Conservation (phyloP, 2,329 filamentous ascomycete species). For the Emericellopsis cladophorae region DNA sequence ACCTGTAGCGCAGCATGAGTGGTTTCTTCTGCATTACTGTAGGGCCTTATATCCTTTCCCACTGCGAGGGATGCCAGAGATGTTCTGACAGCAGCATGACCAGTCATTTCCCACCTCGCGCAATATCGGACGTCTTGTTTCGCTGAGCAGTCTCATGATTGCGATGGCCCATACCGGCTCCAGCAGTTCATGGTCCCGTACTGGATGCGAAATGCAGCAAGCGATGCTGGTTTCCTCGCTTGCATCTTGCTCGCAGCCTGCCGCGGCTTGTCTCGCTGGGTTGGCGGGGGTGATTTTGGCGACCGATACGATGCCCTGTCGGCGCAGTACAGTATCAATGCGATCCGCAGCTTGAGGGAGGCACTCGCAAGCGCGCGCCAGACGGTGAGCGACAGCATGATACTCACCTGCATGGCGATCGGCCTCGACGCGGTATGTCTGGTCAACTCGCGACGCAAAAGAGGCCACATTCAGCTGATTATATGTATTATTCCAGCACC, state of each 20-base stretch:
- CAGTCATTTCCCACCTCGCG: background rate
- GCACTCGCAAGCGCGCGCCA: background rate
- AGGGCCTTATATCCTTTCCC: background rate
- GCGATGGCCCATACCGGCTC: background rate
- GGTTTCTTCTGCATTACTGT: background rate
- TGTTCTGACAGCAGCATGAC: too few species aligned
- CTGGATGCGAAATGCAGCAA: background rate
- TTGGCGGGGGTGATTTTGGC: background rate
- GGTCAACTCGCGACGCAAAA: too few species aligned
- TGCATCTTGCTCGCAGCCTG: background rate
- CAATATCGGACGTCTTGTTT: background rate
- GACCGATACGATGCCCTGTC: background rate
- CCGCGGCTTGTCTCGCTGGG: background rate
- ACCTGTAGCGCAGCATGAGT: background rate
- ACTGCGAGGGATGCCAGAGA: too few species aligned
- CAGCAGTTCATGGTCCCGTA: background rate
- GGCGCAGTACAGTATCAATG: background rate
- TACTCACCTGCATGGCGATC: background rate
- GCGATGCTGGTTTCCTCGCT: background rate
- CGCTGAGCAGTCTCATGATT: background rate
- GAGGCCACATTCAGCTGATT: too few species aligned
- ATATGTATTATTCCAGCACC: background rate
- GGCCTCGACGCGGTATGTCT: background rate
- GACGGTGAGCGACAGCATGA: background rate
- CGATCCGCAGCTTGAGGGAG: background rate